Conservation (phyloP, 805 yeast genomes). For the Lachancea lanzarotensis region DNA sequence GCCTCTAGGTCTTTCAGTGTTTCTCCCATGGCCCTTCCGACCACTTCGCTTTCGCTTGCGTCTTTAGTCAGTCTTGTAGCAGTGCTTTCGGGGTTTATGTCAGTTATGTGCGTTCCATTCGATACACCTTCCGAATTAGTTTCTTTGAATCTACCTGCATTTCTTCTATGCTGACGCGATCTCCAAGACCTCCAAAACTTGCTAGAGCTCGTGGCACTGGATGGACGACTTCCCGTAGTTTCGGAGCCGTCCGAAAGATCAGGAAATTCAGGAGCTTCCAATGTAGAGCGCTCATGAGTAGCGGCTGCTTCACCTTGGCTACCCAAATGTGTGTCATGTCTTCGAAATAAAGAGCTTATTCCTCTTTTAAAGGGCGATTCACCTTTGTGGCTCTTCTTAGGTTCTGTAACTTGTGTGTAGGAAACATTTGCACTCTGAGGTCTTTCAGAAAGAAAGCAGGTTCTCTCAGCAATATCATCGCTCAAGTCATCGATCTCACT, state of each 20-base stretch:
- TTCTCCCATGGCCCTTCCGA: no score
- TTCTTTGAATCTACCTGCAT: no score
- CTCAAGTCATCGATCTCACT: conserved; percentile 1
- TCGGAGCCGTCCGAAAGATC: not conserved
- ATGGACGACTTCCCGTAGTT: not conserved
- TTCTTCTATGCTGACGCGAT: conserved; percentile 3
- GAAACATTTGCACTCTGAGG: conserved; percentile 1
- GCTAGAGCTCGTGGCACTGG: conserved; percentile 1
- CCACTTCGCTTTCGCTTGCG: no score
- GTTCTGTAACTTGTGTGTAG: not conserved
- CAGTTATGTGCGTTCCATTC: no score
- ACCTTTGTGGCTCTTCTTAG: conserved; percentile 9
- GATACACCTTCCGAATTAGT: no score
- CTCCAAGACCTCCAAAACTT: conserved; percentile 20
- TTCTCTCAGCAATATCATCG: conserved; percentile 8
- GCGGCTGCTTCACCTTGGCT: not conserved
- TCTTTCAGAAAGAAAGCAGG: conserved; percentile 10
- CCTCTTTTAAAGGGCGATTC: conserved; percentile 12
- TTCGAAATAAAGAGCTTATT: conserved; percentile 14
- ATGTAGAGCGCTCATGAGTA: not conserved
- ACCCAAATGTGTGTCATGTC: conserved; percentile 7
- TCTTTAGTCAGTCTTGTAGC: not conserved
- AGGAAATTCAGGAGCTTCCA: not conserved
- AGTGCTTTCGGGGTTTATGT: not conserved
- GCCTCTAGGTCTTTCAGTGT: no score